These are phyloP conservation scores for Tetrapyrgos nigripes DNA, from an alignment of 1,284 basidiomycete species.

Conservation along the genomic window DNA sequence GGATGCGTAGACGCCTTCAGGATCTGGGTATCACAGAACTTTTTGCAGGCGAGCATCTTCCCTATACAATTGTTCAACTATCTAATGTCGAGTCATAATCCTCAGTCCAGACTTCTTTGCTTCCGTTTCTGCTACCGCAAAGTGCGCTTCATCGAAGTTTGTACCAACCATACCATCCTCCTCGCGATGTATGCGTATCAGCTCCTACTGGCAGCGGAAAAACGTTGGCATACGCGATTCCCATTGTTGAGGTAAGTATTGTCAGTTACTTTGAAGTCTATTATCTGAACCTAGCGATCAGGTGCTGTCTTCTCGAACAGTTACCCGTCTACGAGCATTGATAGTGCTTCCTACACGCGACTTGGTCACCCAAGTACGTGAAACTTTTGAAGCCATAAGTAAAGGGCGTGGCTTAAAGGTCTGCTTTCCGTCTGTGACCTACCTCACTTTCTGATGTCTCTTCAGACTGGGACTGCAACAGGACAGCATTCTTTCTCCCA, in stretches of 20 bases:
- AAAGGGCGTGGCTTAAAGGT: slow-evolving; percentile 92
- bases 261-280: slow-evolving; percentile 8
- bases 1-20: slow-evolving; percentile 65
- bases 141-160: slow-evolving; percentile 53
- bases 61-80: slow-evolving; percentile 5
- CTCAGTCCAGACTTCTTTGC: slow-evolving; percentile 82
- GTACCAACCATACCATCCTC: slow-evolving; percentile 75
- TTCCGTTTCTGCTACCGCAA: slow-evolving; percentile 76
- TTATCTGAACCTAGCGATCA: slow-evolving; percentile 34
- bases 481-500: slow-evolving; percentile 87
- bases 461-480: slow-evolving; percentile 78
- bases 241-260: slow-evolving; percentile 81
- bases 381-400: slow-evolving; percentile 86
- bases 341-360: slow-evolving; percentile 95
- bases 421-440: background rate
- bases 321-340: slow-evolving; percentile 89
- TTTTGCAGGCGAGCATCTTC: slow-evolving; percentile 78
- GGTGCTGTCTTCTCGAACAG: slow-evolving; percentile 75
- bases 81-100: slow-evolving; percentile 9
- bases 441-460: slow-evolving; percentile 9
- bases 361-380: slow-evolving; percentile 91
- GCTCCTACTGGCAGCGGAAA: slow-evolving; percentile 98
- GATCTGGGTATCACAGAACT: slow-evolving; percentile 83
- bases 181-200: slow-evolving; percentile 92
- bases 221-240: slow-evolving; percentile 93